These are phyloP conservation scores for Zymoseptoria pseudotritici DNA, from an alignment of 2,329 filamentous ascomycete species.

Conservation along the genomic window DNA sequence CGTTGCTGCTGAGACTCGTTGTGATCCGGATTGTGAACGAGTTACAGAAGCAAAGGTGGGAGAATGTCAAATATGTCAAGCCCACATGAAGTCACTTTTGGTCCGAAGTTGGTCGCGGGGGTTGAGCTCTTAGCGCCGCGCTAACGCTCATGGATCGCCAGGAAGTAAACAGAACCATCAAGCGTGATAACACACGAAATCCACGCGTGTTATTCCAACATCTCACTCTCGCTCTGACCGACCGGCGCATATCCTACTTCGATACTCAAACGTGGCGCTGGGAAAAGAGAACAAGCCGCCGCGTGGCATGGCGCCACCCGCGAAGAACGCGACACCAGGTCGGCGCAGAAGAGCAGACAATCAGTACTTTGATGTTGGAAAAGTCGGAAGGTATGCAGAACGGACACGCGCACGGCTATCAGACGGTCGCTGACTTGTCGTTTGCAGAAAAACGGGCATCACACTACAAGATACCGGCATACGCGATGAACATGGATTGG, in stretches of 20 bases:
- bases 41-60: no score
- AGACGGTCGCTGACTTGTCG: conserved; percentile 10
- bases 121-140: not conserved
- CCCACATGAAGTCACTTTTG: not conserved
- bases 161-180: conserved; percentile 2
- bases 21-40: no score
- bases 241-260: conserved; percentile 4
- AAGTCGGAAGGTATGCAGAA: conserved; percentile 26
- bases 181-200: not conserved
- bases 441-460: conserved; percentile 75
- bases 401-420: not conserved
- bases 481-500: conserved; percentile 87
- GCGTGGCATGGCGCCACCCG: conserved; percentile 22
- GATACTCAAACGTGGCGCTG: conserved; percentile 17
- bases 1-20: not conserved
- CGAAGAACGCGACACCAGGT: conserved; percentile 21
- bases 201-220: conserved; percentile 1
- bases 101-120: not conserved
- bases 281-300: conserved; percentile 25
- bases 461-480: conserved; percentile 68
- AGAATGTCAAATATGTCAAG: not conserved
- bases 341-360: conserved; percentile 24
- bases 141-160: not conserved
- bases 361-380: conserved; percentile 31
- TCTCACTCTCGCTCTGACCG: not conserved